phyloP scores from a whole-genome alignment of 2,329 filamentous ascomycete species.

The Cladophialophora yegresii region DNA sequence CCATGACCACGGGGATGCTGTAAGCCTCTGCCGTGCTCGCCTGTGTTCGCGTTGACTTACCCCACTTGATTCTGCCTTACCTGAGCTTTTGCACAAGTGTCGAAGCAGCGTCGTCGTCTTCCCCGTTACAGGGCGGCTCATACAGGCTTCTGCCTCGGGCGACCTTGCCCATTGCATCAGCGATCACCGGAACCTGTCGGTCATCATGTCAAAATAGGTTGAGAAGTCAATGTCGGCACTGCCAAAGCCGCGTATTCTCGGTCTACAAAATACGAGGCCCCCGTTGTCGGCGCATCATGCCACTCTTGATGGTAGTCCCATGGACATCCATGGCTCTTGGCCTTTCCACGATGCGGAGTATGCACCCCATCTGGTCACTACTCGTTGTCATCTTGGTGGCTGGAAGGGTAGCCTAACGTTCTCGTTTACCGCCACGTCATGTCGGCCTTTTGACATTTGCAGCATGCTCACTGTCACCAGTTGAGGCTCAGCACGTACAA shows the following conservation, averaged over 20 bases:
- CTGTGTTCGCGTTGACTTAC: neutral
- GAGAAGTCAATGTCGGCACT: neutral
- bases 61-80: neutral
- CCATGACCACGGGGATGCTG: neutral
- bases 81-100: neutral
- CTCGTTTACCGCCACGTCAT: neutral
- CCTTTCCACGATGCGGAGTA: neutral
- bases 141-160: neutral
- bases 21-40: neutral
- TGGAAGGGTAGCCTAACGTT: neutral
- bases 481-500: neutral
- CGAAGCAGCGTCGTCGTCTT: neutral
- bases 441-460: neutral
- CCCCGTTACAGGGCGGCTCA: neutral
- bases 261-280: neutral
- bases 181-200: neutral
- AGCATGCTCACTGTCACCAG: neutral
- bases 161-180: neutral
- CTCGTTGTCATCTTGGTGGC: neutral
- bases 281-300: neutral
- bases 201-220: neutral
- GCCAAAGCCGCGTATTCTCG: neutral
- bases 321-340: neutral
- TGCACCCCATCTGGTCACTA: neutral
- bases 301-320: neutral